Percentiles rank a stretch among this genome's conserved stretches.
These are phyloP conservation scores for Colletotrichum sojae DNA, from an alignment of 2,329 filamentous ascomycete genomes.

Conservation along the genomic window DNA sequence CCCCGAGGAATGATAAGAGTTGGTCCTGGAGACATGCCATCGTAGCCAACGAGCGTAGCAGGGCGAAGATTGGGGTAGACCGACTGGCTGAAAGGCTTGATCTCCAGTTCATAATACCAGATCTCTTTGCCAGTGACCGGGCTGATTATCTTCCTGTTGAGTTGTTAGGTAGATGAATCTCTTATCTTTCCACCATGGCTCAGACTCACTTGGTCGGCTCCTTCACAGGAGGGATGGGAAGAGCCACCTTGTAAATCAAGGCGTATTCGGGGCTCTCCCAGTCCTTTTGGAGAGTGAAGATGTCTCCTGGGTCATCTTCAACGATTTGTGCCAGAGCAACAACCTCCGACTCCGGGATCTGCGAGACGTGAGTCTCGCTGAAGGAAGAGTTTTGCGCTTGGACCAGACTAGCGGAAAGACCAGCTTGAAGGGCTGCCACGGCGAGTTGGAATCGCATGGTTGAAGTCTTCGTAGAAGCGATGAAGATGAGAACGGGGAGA, in stretches of 20 bases:
- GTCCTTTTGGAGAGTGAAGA: constrained; percentile 36
- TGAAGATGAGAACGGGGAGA: background rate
- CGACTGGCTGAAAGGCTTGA: constrained; percentile 52
- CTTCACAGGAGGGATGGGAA: constrained; percentile 61
- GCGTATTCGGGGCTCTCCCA: constrained; percentile 43
- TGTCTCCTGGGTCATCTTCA: constrained; percentile 22
- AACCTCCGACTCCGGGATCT: constrained; percentile 14
- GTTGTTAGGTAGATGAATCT: background rate
- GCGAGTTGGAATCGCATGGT: constrained; percentile 23
- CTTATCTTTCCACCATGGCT: background rate
- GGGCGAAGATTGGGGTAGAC: constrained; percentile 53
- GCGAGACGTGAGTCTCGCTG: constrained; percentile 11
- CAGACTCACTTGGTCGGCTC: constrained; percentile 54
- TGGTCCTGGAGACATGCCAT: constrained; percentile 64
- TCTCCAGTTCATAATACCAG: constrained; percentile 54
- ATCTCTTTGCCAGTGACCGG: constrained; percentile 51
- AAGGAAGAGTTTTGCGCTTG: constrained; percentile 29
- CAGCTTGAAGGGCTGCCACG: background rate
- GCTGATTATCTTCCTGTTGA: constrained; percentile 50
- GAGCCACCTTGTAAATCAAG: constrained; percentile 47
- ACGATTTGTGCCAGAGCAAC: constrained; percentile 24
- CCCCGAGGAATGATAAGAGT: constrained; percentile 62
- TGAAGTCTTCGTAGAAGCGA: background rate
- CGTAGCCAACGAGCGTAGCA: constrained; percentile 56
- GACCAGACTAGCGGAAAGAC: background rate